phyloP scores from a whole-genome alignment of 2,329 filamentous ascomycete genomes.

The Botrytis byssoidea region DNA sequence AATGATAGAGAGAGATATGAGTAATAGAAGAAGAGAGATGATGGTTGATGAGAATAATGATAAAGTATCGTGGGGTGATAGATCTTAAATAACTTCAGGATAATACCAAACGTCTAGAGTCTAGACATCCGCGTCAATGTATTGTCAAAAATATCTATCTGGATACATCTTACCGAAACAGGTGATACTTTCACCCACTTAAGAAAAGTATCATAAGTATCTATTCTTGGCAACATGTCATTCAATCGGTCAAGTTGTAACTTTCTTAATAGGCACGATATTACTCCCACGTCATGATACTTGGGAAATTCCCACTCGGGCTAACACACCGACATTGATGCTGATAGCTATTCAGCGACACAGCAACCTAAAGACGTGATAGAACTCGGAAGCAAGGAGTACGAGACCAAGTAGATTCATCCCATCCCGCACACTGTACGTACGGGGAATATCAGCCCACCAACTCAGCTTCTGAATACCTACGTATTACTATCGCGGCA shows the following conservation, averaged over 20 bases:
- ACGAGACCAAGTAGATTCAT: constrained; percentile 5
- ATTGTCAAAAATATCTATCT: not conserved
- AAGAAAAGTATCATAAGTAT: not conserved
- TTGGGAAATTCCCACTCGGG: not conserved
- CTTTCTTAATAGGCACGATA: not conserved
- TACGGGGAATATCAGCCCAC: not conserved
- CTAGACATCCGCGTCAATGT: not conserved
- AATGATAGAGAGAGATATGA: not conserved
- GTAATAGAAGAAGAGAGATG: not conserved
- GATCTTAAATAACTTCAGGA: constrained; percentile 9
- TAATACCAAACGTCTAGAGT: not conserved
- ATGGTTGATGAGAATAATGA: constrained; percentile 5
- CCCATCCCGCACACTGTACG: not conserved
- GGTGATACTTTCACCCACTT: not conserved
- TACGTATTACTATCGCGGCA: not conserved
- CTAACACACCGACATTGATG: not conserved
- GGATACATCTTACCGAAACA: not conserved
- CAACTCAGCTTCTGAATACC: constrained; percentile 2
- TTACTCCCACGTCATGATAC: constrained; percentile 8
- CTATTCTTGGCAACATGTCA: not conserved
- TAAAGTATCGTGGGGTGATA: not conserved
- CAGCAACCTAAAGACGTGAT: constrained; percentile 11
- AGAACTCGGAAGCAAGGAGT: constrained; percentile 14
- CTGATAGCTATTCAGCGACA: not conserved
- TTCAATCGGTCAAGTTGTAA: not conserved